Conservation (phyloP, 139 green algal species). For the Chlorella sp. region DNA sequence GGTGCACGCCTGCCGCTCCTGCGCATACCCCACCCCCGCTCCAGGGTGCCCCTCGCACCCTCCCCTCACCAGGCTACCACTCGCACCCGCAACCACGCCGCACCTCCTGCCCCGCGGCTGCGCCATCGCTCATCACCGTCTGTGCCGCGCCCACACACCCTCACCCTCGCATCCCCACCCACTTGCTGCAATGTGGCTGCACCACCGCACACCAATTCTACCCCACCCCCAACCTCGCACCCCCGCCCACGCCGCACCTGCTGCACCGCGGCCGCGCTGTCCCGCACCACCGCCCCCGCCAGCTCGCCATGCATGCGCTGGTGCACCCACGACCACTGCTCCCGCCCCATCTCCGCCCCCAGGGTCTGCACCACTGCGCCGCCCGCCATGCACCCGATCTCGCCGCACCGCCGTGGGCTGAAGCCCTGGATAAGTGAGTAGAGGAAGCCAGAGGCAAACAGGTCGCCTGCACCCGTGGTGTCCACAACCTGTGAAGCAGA, state of each 20-base stretch:
- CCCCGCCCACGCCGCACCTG: not conserved
- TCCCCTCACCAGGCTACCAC: too few species aligned
- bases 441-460: slow-evolving; percentile 76
- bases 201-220: not conserved
- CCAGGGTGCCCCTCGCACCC: too few species aligned
- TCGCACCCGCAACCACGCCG: too few species aligned
- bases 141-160: too few species aligned
- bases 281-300: slow-evolving; percentile 60
- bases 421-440: slow-evolving; percentile 58
- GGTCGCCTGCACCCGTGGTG: slow-evolving; percentile 73
- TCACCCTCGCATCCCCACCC: too few species aligned
- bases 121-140: too few species aligned
- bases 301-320: slow-evolving; percentile 57
- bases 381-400: slow-evolving; percentile 71
- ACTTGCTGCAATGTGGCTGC: not conserved
- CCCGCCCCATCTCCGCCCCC: slow-evolving; percentile 64
- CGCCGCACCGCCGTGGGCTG: slow-evolving; percentile 53
- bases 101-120: too few species aligned
- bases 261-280: slow-evolving; percentile 54
- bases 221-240: too few species aligned
- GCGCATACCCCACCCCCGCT: too few species aligned
- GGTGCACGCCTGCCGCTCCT: too few species aligned
- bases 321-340: slow-evolving; percentile 62
- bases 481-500: slow-evolving; percentile 50
- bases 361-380: slow-evolving; percentile 69